A percentile compares a stretch with the other conserved stretches of the same genome.
Evolutionary conservation across 2,329 filamentous ascomycete species (phyloP).

Genomic region (Aureobasidium melanogenum): DNA sequence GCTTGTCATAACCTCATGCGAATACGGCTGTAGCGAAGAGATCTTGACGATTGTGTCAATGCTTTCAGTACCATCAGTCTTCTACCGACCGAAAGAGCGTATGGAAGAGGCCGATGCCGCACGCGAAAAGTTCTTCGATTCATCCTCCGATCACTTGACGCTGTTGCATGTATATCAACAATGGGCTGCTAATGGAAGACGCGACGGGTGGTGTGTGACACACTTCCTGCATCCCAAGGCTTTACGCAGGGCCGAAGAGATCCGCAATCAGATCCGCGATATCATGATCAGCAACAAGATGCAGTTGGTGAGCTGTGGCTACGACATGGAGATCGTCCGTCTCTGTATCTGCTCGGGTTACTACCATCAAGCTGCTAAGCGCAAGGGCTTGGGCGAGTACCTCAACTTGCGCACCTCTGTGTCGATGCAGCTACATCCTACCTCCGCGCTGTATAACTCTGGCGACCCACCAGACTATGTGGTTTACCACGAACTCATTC

Average conservation of each 20-base stretch:
- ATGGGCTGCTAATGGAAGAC: constrained; percentile 85
- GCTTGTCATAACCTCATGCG: constrained; percentile 77
- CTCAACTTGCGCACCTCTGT: constrained; percentile 93
- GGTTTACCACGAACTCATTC: constrained; percentile 93
- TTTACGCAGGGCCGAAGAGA: constrained; percentile 82
- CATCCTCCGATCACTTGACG: constrained; percentile 93
- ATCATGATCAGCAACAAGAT: constrained; percentile 95
- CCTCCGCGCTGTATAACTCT: constrained; percentile 81
- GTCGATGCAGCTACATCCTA: constrained; percentile 88
- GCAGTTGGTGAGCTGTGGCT: constrained; percentile 77
- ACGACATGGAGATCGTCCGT: constrained; percentile 91
- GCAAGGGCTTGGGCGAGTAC: constrained; percentile 95
- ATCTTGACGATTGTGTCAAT: constrained; percentile 98
- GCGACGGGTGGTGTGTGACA: constrained; percentile 82
- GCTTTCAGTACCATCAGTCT: constrained; percentile 92
- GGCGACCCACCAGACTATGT: constrained; percentile 96
- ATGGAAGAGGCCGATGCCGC: constrained; percentile 94
- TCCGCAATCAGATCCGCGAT: constrained; percentile 83
- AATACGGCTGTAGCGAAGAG: constrained; percentile 86
- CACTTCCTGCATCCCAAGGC: constrained; percentile 97
- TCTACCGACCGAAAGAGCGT: constrained; percentile 92
- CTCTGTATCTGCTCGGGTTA: constrained; percentile 97
- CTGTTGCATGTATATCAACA: constrained; percentile 92
- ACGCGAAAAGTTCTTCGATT: constrained; percentile 96
- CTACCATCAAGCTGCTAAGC: constrained; percentile 94